Evolutionary conservation across 2,329 filamentous ascomycete species (phyloP).

Genomic region (Neopestalotiopsis clavispora): DNA sequence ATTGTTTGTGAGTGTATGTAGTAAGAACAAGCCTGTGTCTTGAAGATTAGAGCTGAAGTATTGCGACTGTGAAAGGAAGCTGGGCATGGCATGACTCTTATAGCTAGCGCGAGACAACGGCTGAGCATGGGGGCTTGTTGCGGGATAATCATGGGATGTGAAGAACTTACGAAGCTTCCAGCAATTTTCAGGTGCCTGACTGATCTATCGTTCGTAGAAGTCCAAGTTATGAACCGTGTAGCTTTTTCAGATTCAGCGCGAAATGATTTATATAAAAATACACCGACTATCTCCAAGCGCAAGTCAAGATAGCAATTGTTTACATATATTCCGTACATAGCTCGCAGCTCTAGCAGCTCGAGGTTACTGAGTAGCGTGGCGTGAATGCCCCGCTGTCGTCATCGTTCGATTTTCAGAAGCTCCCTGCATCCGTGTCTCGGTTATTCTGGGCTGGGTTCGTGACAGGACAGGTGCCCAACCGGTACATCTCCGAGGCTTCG

Average conservation of each 20-base stretch:
- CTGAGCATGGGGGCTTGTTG: neutral
- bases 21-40: neutral
- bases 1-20: neutral
- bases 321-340: neutral
- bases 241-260: too few relatives aligned
- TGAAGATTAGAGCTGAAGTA: neutral
- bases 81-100: neutral
- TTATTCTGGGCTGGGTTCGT: neutral
- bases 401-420: neutral
- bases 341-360: neutral
- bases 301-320: slow-evolving; percentile 1
- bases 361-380: neutral
- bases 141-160: neutral
- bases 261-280: too few relatives aligned
- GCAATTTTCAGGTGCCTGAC: neutral
- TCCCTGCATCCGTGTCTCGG: neutral
- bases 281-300: neutral
- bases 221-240: neutral
- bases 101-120: neutral
- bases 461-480: neutral
- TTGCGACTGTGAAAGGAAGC: neutral
- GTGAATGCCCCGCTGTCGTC: slow-evolving; percentile 4
- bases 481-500: slow-evolving; percentile 1
- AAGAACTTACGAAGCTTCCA: neutral
- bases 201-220: neutral